Percentiles rank a stretch among this genome's conserved stretches.
Conservation (phyloP, 306 rosid genomes). For the Corylus americana region DNA sequence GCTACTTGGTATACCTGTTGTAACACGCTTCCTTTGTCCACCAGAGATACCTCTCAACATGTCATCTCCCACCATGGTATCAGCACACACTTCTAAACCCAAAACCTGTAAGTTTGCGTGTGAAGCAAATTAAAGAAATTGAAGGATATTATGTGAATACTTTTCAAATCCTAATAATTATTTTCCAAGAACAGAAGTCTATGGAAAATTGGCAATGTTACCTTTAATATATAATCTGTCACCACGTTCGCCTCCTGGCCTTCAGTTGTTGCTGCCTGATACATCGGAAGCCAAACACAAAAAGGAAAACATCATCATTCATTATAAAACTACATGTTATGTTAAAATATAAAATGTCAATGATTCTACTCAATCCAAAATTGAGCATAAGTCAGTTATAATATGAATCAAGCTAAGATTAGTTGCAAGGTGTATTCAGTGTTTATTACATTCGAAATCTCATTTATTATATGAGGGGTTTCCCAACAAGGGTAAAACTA, state of each 20-base stretch:
- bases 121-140: background rate
- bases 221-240: constrained; percentile 81
- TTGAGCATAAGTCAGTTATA: background rate
- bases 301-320: constrained; percentile 15
- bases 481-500: background rate
- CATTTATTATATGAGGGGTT: background rate
- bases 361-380: background rate
- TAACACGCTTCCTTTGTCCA: constrained; percentile 57
- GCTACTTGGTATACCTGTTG: constrained; percentile 34
- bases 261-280: constrained; percentile 67
- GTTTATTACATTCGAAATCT: background rate
- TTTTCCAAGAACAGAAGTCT: background rate
- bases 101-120: constrained; percentile 28
- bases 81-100: constrained; percentile 56
- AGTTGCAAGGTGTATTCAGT: background rate
- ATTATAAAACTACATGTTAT: background rate
- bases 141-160: background rate
- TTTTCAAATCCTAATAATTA: background rate
- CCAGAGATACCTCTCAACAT: constrained; percentile 58
- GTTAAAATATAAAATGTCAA: background rate
- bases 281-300: constrained; percentile 25
- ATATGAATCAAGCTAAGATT: background rate
- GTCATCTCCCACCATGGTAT: constrained; percentile 51
- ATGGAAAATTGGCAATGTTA: constrained; percentile 22
- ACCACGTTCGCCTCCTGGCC: constrained; percentile 71